Percentiles rank a stretch among this genome's conserved stretches.
phyloP scores from a whole-genome alignment of 371 early-diverging fungal genomes.

The Saksenaea oblongispora region DNA sequence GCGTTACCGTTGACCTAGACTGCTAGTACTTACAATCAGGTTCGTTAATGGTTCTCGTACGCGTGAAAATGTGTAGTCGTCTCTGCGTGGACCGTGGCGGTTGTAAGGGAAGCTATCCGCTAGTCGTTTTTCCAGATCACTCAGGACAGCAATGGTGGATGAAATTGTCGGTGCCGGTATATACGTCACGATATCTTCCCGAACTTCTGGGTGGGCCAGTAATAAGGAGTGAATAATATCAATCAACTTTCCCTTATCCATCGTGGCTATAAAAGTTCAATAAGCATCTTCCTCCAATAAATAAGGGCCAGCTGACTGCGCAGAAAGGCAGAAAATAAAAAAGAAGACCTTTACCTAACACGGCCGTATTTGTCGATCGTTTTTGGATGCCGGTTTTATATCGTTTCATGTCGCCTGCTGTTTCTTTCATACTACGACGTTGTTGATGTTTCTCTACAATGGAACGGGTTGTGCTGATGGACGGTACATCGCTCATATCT shows the following conservation, averaged over 20 bases:
- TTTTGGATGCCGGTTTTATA: constrained; percentile 29
- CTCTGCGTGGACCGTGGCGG: constrained; percentile 74
- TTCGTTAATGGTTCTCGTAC: constrained; percentile 77
- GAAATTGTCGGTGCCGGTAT: constrained; percentile 88
- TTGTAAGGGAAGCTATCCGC: constrained; percentile 83
- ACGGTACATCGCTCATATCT: constrained; percentile 41
- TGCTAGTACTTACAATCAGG: constrained; percentile 54
- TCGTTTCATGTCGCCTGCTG: constrained; percentile 11
- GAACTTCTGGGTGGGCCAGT: constrained; percentile 70
- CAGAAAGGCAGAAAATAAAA: neutral
- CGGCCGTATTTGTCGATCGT: constrained; percentile 25
- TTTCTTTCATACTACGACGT: constrained; percentile 1
- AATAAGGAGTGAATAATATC: constrained; percentile 72
- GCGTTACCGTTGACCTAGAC: neutral
- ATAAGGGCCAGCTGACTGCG: neutral
- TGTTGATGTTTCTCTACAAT: constrained; percentile 14
- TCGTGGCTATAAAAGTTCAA: constrained; percentile 46
- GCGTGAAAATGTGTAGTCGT: constrained; percentile 90
- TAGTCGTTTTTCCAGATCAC: constrained; percentile 70
- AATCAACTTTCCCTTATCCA: constrained; percentile 77
- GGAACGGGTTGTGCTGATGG: constrained; percentile 2
- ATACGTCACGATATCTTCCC: constrained; percentile 69
- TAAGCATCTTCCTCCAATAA: neutral
- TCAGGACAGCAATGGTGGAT: constrained; percentile 70
- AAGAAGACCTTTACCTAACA: constrained; percentile 32